Evolutionary conservation across 2,329 filamentous ascomycete species (phyloP).

Genomic region (Gnomoniopsis sp.): DNA sequence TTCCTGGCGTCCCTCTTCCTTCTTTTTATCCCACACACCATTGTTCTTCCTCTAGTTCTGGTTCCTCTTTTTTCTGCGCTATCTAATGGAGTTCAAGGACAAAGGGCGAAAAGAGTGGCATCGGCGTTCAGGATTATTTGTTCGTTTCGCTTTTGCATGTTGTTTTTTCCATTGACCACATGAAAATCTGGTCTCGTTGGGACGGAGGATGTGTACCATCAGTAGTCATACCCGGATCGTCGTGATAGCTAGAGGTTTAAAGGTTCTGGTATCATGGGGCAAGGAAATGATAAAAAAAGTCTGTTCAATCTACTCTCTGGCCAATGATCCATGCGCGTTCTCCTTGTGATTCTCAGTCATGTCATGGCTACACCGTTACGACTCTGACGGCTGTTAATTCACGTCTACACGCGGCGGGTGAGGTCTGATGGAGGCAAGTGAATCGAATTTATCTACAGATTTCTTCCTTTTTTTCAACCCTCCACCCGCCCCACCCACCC

Average conservation of each 20-base stretch:
- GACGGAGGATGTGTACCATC: neutral
- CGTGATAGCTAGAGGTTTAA: neutral
- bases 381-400: too few relatives aligned
- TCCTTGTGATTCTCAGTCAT: neutral
- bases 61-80: conserved; percentile 1
- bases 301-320: neutral
- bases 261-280: neutral
- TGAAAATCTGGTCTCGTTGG: neutral
- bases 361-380: too few relatives aligned
- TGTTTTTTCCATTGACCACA: too few relatives aligned
- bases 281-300: neutral
- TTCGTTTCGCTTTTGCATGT: neutral
- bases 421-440: neutral
- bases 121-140: conserved; percentile 14
- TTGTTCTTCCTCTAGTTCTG: neutral
- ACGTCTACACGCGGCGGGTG: too few relatives aligned
- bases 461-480: neutral
- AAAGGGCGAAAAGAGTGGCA: conserved; percentile 13
- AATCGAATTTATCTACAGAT: neutral
- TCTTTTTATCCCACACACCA: too few relatives aligned
- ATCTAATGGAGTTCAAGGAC: conserved; percentile 16
- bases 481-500: neutral
- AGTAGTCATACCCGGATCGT: neutral
- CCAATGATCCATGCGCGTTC: neutral
- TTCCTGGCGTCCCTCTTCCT: neutral